phyloP scores from a whole-genome alignment of 2,329 filamentous ascomycete genomes.

The Fusarium nanum region DNA sequence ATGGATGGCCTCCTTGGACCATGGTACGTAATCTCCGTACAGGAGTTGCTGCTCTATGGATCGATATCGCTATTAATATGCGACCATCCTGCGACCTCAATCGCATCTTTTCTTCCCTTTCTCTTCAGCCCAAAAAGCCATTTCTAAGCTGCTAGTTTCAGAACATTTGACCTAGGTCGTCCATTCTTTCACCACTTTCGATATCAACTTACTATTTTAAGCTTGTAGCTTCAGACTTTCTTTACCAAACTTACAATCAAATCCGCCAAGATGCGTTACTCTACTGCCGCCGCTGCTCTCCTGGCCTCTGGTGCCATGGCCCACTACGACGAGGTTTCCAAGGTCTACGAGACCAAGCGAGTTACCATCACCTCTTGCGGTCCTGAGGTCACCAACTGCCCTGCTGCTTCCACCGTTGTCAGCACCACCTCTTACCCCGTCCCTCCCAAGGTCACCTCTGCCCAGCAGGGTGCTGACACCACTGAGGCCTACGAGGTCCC shows the following conservation, averaged over 20 bases:
- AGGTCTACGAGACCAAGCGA: constrained; percentile 68
- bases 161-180: constrained; percentile 67
- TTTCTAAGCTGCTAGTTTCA: constrained; percentile 54
- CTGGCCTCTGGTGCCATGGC: constrained; percentile 55
- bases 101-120: constrained; percentile 43
- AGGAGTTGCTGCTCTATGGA: constrained; percentile 34
- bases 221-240: constrained; percentile 45
- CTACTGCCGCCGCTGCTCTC: constrained; percentile 60
- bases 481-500: constrained; percentile 36
- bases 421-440: constrained; percentile 38
- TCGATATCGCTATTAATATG: constrained; percentile 60
- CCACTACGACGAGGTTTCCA: constrained; percentile 52
- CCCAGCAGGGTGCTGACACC: constrained; percentile 53
- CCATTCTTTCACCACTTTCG: constrained; percentile 60
- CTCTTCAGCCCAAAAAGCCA: constrained; percentile 60
- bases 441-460: constrained; percentile 27
- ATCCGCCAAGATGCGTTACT: constrained; percentile 72
- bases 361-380: constrained; percentile 72
- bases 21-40: constrained; percentile 46
- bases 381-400: constrained; percentile 47
- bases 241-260: constrained; percentile 38
- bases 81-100: constrained; percentile 51
- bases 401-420: constrained; percentile 41
- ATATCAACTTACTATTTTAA: constrained; percentile 43
- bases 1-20: constrained; percentile 28